phyloP scores from a whole-genome alignment of 805 yeast species.

The Zygoascus tannicola region DNA sequence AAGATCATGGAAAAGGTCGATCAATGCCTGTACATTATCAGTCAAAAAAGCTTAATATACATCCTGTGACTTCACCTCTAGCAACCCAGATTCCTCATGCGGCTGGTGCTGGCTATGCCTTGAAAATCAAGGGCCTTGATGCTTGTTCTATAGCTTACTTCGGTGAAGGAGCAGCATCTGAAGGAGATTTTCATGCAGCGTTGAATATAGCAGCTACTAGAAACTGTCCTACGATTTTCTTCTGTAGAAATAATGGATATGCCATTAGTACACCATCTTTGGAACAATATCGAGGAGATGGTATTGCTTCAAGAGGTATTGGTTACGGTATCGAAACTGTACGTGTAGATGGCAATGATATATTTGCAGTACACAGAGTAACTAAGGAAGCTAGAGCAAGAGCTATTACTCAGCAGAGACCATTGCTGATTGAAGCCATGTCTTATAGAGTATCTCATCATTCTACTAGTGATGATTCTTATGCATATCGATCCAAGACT shows the following conservation, averaged over 20 bases:
- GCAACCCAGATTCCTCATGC: conserved; percentile 31
- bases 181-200: conserved; percentile 31
- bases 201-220: conserved; percentile 30
- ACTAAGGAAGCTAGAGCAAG: conserved; percentile 21
- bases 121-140: conserved; percentile 23
- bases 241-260: conserved; percentile 30
- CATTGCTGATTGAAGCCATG: conserved; percentile 29
- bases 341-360: conserved; percentile 30
- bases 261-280: conserved; percentile 28
- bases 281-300: conserved; percentile 30
- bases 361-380: conserved; percentile 24
- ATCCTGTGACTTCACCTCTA: conserved; percentile 28
- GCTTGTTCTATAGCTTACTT: conserved; percentile 25
- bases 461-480: conserved; percentile 30
- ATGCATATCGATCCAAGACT: conserved; percentile 26
- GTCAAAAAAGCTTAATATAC: conserved; percentile 22
- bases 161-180: conserved; percentile 32
- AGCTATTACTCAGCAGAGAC: conserved; percentile 20
- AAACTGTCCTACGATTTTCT: conserved; percentile 26
- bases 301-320: conserved; percentile 27
- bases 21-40: conserved; percentile 30
- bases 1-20: conserved; percentile 25
- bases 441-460: conserved; percentile 30
- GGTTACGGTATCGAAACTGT: conserved; percentile 30
- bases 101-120: conserved; percentile 30